A percentile compares a stretch with the other conserved stretches of the same genome.
Conservation (phyloP, 2,329 filamentous ascomycete genomes). For the Venturiaceae sp. region DNA sequence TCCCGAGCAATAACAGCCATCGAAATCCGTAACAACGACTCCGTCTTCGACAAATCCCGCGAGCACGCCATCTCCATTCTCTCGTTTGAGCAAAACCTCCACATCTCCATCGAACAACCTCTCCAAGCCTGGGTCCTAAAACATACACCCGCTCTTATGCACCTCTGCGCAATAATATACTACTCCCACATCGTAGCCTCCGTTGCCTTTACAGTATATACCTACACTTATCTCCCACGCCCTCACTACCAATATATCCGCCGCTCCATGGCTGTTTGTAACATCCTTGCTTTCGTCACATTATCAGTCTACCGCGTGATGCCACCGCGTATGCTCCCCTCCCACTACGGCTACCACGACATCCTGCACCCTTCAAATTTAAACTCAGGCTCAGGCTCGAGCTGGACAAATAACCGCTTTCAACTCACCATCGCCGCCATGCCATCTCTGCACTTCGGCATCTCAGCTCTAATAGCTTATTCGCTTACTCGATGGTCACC, state of each 20-base stretch:
- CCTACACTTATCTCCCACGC: constrained; percentile 34
- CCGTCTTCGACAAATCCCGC: constrained; percentile 28
- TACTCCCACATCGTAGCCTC: constrained; percentile 38
- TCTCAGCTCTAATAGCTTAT: constrained; percentile 26
- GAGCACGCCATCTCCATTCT: constrained; percentile 33
- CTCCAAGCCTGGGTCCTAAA: constrained; percentile 31
- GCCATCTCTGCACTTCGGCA: constrained; percentile 40
- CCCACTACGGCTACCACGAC: constrained; percentile 38
- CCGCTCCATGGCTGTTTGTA: constrained; percentile 39
- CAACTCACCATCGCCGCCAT: constrained; percentile 40
- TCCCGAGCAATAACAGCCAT: constrained; percentile 33
- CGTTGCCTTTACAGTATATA: constrained; percentile 37
- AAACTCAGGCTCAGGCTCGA: constrained; percentile 1
- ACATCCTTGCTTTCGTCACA: constrained; percentile 38
- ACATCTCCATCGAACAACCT: constrained; percentile 30
- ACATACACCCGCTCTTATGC: constrained; percentile 26
- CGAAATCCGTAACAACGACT: constrained; percentile 28
- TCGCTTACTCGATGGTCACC: constrained; percentile 29
- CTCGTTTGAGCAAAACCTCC: constrained; percentile 24
- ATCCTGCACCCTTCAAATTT: constrained; percentile 29
- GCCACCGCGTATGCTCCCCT: constrained; percentile 38
- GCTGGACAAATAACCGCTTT: constrained; percentile 36
- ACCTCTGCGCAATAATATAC: constrained; percentile 32
- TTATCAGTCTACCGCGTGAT: constrained; percentile 38
- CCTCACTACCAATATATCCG: constrained; percentile 31